These are phyloP conservation scores for Bassia scoparia DNA, from an alignment of 148 eudicot genomes.

Conservation along the genomic window DNA sequence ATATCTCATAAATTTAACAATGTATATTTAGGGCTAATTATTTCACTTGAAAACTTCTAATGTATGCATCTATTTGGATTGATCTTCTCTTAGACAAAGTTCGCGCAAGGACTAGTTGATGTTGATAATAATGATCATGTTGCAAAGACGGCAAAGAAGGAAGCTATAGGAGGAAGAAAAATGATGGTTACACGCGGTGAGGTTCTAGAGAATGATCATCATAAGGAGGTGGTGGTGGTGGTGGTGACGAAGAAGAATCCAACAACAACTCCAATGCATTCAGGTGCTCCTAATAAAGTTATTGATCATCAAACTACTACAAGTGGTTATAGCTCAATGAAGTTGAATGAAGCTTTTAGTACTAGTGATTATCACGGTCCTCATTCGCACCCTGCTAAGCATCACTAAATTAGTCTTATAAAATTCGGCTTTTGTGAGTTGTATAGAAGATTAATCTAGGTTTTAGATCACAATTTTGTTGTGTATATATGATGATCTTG, in stretches of 20 bases:
- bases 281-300: constrained; percentile 48
- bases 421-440: background rate
- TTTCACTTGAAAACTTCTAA: too few species aligned
- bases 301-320: constrained; percentile 21
- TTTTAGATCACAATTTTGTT: constrained; percentile 22
- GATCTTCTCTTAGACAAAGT: background rate
- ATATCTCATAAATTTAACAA: background rate
- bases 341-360: constrained; percentile 31
- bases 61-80: too few species aligned
- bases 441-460: constrained; percentile 7
- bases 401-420: constrained; percentile 33
- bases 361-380: constrained; percentile 39
- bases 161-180: constrained; percentile 47
- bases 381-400: constrained; percentile 46
- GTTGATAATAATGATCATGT: constrained; percentile 1
- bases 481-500: constrained; percentile 18
- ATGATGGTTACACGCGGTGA: constrained; percentile 24
- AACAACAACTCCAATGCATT: constrained; percentile 13
- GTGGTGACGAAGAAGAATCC: constrained; percentile 8
- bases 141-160: constrained; percentile 17
- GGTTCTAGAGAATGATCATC: constrained; percentile 12
- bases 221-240: constrained; percentile 10
- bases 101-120: constrained; percentile 22
- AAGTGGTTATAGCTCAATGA: constrained; percentile 16
- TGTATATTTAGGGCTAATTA: background rate